These are phyloP conservation scores for Salisapilia sapeloensis DNA, from an alignment of 352 stramenopile species.

Conservation along the genomic window DNA sequence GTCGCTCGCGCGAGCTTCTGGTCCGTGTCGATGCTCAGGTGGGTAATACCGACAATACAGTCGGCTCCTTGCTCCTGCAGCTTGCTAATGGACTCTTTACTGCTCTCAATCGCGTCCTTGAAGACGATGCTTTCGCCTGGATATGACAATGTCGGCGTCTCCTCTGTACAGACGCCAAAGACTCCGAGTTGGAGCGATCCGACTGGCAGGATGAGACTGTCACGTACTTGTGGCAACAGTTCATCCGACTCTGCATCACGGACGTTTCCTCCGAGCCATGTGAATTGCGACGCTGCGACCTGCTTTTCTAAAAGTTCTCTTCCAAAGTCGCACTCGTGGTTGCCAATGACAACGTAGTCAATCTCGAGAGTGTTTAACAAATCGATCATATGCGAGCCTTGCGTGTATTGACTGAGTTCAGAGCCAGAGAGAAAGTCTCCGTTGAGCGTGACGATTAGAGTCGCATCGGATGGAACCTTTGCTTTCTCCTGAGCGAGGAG, in stretches of 20 bases:
- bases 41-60: constrained; percentile 74
- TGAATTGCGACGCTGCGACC: constrained; percentile 37
- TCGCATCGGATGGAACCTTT: constrained; percentile 18
- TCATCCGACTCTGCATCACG: constrained; percentile 13
- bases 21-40: constrained; percentile 67
- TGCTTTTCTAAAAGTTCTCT: constrained; percentile 22
- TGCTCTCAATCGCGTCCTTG: constrained; percentile 22
- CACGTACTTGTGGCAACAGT: constrained; percentile 20
- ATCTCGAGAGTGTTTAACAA: constrained; percentile 57
- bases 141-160: constrained; percentile 24
- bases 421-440: constrained; percentile 64
- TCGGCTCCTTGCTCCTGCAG: constrained; percentile 49
- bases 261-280: constrained; percentile 67
- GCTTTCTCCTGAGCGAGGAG: constrained; percentile 30
- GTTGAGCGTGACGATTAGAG: constrained; percentile 54
- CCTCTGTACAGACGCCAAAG: constrained; percentile 54
- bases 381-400: constrained; percentile 70
- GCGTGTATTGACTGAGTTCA: constrained; percentile 32
- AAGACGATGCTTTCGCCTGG: constrained; percentile 25
- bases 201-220: constrained; percentile 30
- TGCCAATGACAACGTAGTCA: constrained; percentile 57
- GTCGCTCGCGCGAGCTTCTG: constrained; percentile 36
- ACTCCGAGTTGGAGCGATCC: constrained; percentile 37
- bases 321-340: constrained; percentile 74
- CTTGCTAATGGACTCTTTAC: constrained; percentile 32